These are phyloP conservation scores for Fabrea salina DNA, from an alignment of 169 alveolate genomes.

Conservation along the genomic window DNA sequence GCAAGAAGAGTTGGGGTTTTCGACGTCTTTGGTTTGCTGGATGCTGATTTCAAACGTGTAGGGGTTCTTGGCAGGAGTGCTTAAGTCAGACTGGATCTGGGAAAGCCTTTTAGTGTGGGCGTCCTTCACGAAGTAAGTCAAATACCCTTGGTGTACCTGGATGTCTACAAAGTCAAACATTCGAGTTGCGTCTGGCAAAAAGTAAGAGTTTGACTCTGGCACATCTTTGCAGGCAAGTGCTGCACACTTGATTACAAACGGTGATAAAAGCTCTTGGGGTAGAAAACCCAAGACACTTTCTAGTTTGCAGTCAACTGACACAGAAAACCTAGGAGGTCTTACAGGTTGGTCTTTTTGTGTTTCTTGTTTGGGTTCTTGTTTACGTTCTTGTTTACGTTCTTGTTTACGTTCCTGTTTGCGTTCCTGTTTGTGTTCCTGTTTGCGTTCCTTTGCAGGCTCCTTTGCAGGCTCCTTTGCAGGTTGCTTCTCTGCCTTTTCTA, in stretches of 20 bases:
- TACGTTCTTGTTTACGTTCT: neutral
- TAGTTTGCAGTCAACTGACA: neutral
- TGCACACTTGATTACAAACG: conserved; percentile 64
- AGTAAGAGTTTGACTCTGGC: conserved; percentile 64
- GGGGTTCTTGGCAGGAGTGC: conserved; percentile 76
- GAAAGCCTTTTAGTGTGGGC: conserved; percentile 59
- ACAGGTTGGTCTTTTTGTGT: neutral
- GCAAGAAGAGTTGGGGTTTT: conserved; percentile 85
- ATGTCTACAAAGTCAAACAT: conserved; percentile 59
- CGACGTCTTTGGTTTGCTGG: conserved; percentile 69
- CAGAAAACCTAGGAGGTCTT: conserved; percentile 14
- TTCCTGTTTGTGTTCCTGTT: neutral
- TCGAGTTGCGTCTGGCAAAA: conserved; percentile 60
- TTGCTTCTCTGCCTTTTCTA: neutral
- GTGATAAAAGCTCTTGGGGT: conserved; percentile 33
- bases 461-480: neutral
- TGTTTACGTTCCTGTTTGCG: neutral
- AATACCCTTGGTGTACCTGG: conserved; percentile 55
- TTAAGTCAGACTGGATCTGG: conserved; percentile 49
- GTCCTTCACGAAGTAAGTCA: conserved; percentile 55
- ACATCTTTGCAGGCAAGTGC: conserved; percentile 60
- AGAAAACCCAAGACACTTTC: neutral
- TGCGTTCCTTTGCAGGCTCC: neutral
- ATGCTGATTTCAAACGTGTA: conserved; percentile 59
- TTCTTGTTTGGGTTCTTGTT: neutral